These are phyloP conservation scores for Cryptomeria japonica DNA, from an alignment of 75 land plant species.

Conservation along the genomic window DNA sequence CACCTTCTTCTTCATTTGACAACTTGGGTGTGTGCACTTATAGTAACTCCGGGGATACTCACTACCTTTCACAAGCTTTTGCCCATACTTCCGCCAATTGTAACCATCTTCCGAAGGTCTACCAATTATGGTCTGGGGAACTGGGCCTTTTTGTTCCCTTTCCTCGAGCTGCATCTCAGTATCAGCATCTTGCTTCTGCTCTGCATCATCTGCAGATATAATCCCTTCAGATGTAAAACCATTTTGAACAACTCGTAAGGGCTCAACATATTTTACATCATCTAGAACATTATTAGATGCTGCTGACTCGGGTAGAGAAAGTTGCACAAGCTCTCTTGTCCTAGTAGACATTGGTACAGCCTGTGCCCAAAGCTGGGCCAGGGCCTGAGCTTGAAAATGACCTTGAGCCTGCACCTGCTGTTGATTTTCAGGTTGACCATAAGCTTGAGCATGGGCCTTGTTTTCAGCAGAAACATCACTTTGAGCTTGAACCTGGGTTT, in stretches of 20 bases:
- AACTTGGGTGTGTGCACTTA: conserved; percentile 74
- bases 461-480: background rate
- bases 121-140: conserved; percentile 20
- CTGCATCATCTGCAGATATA: background rate
- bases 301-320: conserved; percentile 12
- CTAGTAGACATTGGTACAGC: background rate
- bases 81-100: conserved; percentile 89
- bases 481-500: conserved; percentile 5
- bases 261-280: conserved; percentile 8
- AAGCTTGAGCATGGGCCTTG: background rate
- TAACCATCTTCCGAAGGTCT: conserved; percentile 69
- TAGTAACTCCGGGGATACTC: conserved; percentile 83
- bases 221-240: background rate
- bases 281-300: background rate
- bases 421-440: background rate
- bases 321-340: background rate
- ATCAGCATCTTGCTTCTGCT: conserved; percentile 5
- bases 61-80: conserved; percentile 83
- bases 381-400: conserved; percentile 1
- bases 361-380: conserved; percentile 3
- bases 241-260: background rate
- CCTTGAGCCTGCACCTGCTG: conserved; percentile 5
- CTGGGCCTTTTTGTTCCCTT: conserved; percentile 3
- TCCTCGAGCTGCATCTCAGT: background rate
- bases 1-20: conserved; percentile 80